Conservation (phyloP, 2,329 filamentous ascomycete species). For the Clathrospora elynae region DNA sequence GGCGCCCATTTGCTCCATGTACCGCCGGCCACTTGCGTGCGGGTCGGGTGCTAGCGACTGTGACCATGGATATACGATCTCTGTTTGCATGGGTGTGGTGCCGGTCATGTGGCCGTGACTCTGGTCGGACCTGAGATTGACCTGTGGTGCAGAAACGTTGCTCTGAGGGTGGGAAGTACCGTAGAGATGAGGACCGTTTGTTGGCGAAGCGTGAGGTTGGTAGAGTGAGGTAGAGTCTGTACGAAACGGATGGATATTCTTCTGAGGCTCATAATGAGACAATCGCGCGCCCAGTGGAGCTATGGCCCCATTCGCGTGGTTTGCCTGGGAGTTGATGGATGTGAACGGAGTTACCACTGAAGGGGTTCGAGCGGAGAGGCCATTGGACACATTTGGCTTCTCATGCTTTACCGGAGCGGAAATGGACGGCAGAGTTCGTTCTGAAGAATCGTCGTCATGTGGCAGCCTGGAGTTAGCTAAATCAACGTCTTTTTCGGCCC, state of each 20-base stretch:
- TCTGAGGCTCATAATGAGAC: slow-evolving; percentile 1
- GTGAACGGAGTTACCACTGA: slow-evolving; percentile 13
- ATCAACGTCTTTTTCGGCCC: slow-evolving; percentile 14
- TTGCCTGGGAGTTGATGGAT: slow-evolving; percentile 14
- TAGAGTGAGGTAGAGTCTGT: background rate
- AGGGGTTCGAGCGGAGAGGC: background rate
- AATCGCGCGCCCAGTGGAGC: background rate
- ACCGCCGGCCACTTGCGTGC: no score
- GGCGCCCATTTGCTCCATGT: no score
- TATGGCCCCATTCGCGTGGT: background rate
- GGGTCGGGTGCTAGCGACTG: no score
- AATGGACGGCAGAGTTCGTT: slow-evolving; percentile 5
- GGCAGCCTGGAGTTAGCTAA: slow-evolving; percentile 19
- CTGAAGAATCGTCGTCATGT: slow-evolving; percentile 22
- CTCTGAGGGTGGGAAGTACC: background rate
- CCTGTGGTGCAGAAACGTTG: background rate
- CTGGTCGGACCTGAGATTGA: background rate
- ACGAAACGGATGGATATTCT: background rate
- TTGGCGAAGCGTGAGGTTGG: background rate
- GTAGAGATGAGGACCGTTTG: background rate
- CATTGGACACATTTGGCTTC: background rate
- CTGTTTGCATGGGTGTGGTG: no score
- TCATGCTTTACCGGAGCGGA: slow-evolving; percentile 10
- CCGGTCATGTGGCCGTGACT: no score
- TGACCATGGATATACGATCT: no score